Conservation (phyloP, 805 yeast genomes). For the Hanseniaspora mollemarum region DNA sequence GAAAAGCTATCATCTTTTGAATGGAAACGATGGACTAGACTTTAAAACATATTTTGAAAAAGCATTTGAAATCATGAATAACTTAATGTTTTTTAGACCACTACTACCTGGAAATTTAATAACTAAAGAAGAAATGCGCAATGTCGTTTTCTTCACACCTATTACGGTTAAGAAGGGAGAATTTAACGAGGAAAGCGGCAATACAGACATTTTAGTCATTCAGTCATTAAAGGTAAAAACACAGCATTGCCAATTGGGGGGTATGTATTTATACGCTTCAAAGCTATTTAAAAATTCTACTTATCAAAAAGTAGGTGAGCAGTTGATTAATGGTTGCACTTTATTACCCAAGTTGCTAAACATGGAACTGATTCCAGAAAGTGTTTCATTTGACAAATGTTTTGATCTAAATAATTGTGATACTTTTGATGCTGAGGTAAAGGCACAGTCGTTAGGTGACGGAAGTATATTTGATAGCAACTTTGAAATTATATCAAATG, state of each 20-base stretch:
- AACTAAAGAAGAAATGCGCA: slow-evolving; percentile 20
- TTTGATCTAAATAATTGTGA: slow-evolving; percentile 16
- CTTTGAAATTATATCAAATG: not conserved
- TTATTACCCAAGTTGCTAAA: slow-evolving; percentile 33
- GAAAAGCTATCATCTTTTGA: slow-evolving; percentile 37
- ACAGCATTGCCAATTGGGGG: slow-evolving; percentile 41
- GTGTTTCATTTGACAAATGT: slow-evolving; percentile 26
- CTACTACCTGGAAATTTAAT: slow-evolving; percentile 30
- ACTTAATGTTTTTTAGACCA: slow-evolving; percentile 38
- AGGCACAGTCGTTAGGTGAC: slow-evolving; percentile 20
- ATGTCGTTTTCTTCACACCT: slow-evolving; percentile 24
- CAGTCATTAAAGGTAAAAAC: slow-evolving; percentile 17
- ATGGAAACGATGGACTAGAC: slow-evolving; percentile 25
- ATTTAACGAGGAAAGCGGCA: slow-evolving; percentile 22
- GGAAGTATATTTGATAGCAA: slow-evolving; percentile 14
- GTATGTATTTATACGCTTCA: slow-evolving; percentile 42
- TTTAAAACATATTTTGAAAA: slow-evolving; percentile 29
- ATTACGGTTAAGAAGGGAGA: slow-evolving; percentile 17
- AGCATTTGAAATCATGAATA: slow-evolving; percentile 32
- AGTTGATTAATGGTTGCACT: slow-evolving; percentile 41
- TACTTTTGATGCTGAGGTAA: slow-evolving; percentile 20
- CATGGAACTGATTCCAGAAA: slow-evolving; percentile 34
- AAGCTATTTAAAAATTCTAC: slow-evolving; percentile 31
- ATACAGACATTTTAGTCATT: slow-evolving; percentile 3
- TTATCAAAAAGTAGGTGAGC: slow-evolving; percentile 32